Evolutionary conservation across 1,139 yeast species (phyloP).

Genomic region (Sugiyamaella novakii): DNA sequence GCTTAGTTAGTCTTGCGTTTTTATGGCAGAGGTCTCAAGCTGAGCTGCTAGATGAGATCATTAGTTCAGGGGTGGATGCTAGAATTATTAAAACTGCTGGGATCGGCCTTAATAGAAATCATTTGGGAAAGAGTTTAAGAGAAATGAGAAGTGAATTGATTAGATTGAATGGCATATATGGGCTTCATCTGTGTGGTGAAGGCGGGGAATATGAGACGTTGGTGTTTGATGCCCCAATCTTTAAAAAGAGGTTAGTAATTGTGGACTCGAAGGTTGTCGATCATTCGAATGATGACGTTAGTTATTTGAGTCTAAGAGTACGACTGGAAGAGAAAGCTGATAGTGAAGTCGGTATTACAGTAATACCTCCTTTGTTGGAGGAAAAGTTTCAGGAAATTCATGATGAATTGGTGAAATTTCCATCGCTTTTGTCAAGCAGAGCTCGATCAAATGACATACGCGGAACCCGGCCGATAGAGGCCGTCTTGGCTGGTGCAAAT

Average conservation of each 20-base stretch:
- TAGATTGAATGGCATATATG: conserved; percentile 63
- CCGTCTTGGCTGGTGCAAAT: not conserved
- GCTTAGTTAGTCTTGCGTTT: conserved; percentile 68
- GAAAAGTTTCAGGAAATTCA: conserved; percentile 46
- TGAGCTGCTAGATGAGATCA: conserved; percentile 82
- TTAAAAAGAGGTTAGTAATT: conserved; percentile 57
- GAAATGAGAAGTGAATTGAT: conserved; percentile 62
- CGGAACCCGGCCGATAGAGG: not conserved
- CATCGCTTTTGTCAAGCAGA: not conserved
- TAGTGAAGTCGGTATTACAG: conserved; percentile 6
- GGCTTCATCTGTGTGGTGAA: conserved; percentile 94
- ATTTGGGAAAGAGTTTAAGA: conserved; percentile 68
- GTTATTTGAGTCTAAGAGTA: conserved; percentile 55
- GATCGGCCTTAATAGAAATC: conserved; percentile 65
- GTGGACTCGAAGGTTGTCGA: conserved; percentile 48
- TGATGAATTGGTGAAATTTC: conserved; percentile 36
- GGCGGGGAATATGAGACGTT: conserved; percentile 97
- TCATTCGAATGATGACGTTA: conserved; percentile 63
- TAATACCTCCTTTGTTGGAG: conserved; percentile 53
- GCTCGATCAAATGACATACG: not conserved
- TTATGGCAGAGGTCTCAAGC: conserved; percentile 88
- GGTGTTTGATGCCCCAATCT: conserved; percentile 87
- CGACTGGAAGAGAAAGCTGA: conserved; percentile 44
- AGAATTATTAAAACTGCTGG: conserved; percentile 92
- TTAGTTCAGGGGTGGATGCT: conserved; percentile 72